Evolutionary conservation across 2,329 filamentous ascomycete species (phyloP), one percentile per base, ranked within the genome.

Genomic region (Bipolaris cookei): DNA sequence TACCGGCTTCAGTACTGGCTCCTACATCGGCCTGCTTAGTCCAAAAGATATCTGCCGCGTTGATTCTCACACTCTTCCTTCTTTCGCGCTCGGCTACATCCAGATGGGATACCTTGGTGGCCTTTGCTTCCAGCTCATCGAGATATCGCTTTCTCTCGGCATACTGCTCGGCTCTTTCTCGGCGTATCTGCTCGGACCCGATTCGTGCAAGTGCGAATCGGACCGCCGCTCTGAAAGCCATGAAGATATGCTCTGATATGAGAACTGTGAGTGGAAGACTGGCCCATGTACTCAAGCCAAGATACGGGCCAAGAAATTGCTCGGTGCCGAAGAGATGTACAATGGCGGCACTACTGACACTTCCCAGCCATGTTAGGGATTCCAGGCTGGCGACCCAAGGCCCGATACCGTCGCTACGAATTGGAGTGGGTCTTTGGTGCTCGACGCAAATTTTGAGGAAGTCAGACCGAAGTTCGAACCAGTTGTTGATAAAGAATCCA

Each of bases 401-500:
- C 10, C 72, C 72, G 7, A 75, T 70, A 4, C 70, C 69, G 38
- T 75, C 72, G 43, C 64, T 68, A 13, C 72, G 70, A 7, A 58
- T 51, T 1, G 72, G 63, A 3, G 65, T 54, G 1, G 72, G 72
- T 4, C 73, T 60, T 44, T 73, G 69, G 42, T 72, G 61, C 30
- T 75, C 73, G 23, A 72, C 57, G 30, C 68, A 70, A 16, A 75
- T 74, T 38, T 75, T 75, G 34, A 73, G 58, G 23, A 73, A 71
- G 37, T 75, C 73, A 21, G 71, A 71, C 2, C 73, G 69, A 13
- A 75, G 60, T 41, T 75, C 73, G 45, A 75, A 61, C 73, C 72
- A 75, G 41, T 75, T 75, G 54, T 75, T 75, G 56, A 75, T 67
- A 39, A 75, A 68, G 54, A 75, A 75, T 4, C 71, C 72, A 32